Evolutionary conservation across 2,329 filamentous ascomycete genomes (phyloP).

Genomic region (Aspergillus quadrilineatus): DNA sequence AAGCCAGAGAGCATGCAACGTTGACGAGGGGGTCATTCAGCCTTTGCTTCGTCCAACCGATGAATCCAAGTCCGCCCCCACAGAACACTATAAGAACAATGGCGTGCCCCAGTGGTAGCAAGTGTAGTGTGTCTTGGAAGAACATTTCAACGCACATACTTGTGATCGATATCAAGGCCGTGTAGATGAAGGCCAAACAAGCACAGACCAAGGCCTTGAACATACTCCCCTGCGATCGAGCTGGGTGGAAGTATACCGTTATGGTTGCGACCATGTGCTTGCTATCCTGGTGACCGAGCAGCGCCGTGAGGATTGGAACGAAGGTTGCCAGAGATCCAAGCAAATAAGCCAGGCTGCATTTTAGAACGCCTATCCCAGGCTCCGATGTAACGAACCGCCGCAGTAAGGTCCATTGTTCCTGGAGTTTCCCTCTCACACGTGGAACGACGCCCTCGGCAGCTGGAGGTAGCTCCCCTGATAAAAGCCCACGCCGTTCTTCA

Average conservation of each 20-base stretch:
- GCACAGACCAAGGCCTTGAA: conserved; percentile 78
- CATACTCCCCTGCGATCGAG: conserved; percentile 84
- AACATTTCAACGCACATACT: conserved; percentile 88
- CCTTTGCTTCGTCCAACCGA: conserved; percentile 83
- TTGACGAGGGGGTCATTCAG: conserved; percentile 78
- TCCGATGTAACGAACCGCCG: conserved; percentile 67
- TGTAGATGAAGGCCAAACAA: conserved; percentile 74
- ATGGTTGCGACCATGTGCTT: conserved; percentile 94
- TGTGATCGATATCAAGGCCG: conserved; percentile 70
- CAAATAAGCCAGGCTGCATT: conserved; percentile 87
- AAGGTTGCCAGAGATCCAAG: conserved; percentile 85
- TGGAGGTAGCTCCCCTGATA: conserved; percentile 26
- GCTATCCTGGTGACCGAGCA: conserved; percentile 80
- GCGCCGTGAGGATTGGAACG: conserved; percentile 66
- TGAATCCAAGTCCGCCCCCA: conserved; percentile 79
- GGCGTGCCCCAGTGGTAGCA: conserved; percentile 70
- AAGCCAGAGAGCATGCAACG: conserved; percentile 80
- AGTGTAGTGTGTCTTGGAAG: conserved; percentile 65
- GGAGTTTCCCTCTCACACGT: conserved; percentile 29
- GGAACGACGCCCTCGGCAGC: conserved; percentile 16
- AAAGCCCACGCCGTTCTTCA: conserved; percentile 40
- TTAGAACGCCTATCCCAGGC: conserved; percentile 76
- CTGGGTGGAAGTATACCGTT: conserved; percentile 92
- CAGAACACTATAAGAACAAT: conserved; percentile 81
- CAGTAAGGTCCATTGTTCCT: conserved; percentile 40